These are phyloP conservation scores for Ogataea thermomethanolica DNA, from an alignment of 805 yeast species.

Conservation along the genomic window DNA sequence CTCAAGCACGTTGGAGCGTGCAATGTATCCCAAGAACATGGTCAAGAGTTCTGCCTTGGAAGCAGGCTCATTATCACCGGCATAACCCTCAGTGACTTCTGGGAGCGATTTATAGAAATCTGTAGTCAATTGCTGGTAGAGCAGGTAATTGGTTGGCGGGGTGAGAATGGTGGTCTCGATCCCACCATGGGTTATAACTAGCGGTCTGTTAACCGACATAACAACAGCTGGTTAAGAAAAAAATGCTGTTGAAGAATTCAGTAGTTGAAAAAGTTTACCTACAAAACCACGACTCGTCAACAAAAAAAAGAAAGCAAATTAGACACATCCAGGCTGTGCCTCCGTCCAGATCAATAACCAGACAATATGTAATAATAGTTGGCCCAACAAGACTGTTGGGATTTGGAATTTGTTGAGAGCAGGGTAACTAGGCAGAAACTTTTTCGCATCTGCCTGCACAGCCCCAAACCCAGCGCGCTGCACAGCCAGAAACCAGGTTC, in stretches of 20 bases:
- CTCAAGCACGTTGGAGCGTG: slow-evolving; percentile 24
- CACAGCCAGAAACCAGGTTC: background rate
- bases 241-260: slow-evolving; percentile 1
- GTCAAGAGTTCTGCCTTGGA: slow-evolving; percentile 83
- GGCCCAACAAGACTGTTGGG: slow-evolving; percentile 13
- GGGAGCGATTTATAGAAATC: slow-evolving; percentile 79
- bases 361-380: slow-evolving; percentile 8
- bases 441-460: background rate
- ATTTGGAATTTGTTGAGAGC: slow-evolving; percentile 11
- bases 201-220: slow-evolving; percentile 56
- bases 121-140: slow-evolving; percentile 82
- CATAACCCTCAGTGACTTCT: slow-evolving; percentile 76
- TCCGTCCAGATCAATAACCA: background rate
- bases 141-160: slow-evolving; percentile 74
- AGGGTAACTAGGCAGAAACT: slow-evolving; percentile 6
- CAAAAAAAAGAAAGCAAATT: slow-evolving; percentile 10
- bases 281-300: slow-evolving; percentile 11
- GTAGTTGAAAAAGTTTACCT: slow-evolving; percentile 6
- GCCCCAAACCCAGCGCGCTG: background rate
- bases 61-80: slow-evolving; percentile 83
- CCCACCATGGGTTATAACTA: slow-evolving; percentile 78
- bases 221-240: slow-evolving; percentile 4
- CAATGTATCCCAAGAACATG: slow-evolving; percentile 74
- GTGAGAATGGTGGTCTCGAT: slow-evolving; percentile 86
- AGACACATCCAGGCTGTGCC: slow-evolving; percentile 8